Evolutionary conservation across 1,284 basidiomycete species (phyloP), one percentile per base, ranked within the genome.

Genomic region (Caloboletus firmus): DNA sequence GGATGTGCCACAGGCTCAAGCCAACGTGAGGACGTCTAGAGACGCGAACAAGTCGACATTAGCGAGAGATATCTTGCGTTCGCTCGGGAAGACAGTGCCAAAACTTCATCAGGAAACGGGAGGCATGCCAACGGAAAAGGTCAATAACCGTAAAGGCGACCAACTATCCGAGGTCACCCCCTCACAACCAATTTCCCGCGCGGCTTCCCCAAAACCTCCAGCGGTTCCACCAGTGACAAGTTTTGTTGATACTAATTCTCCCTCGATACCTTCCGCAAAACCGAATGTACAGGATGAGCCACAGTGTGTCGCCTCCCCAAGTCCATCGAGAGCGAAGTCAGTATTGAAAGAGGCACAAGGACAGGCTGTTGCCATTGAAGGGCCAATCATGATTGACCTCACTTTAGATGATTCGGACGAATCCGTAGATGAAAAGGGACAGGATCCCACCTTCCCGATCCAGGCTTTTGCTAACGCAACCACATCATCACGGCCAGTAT

Each of bases 61-160:
- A 20, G 79, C 78, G 15, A 70, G 64, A 36, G 78, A 79, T 56
- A 68, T 79, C 24, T 54, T 79, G 15, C 71, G 71, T 5, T 73
- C 76, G 10, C 63, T 79, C 5, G 71, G 74, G 10, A 65, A 64
- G 51, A 59, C 22, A 12, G 13, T 31, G 1, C 51, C 57, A 11
- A 50, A 51, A 26, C 28, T 36, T 35, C 28, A 2, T 41, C 53
- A 53, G n/a, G 62, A 56, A 40, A 18, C 31, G 11, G 51, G 40
- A 42, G 48, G 42, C 32, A 35, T 51, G 31, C 26, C 26, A 32
- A 34, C 17, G 24, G 45, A 46, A 39, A 32, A 43, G 46, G 30
- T 22, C 37, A 31, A 42, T 26, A 11, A 52, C 5, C 20, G 9
- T n/a, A 44, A 45, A 41, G 42, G 18, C 37, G 43, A 34, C 30